Percentiles rank a stretch among this genome's conserved stretches.
These are phyloP conservation scores for Usnea hakonensis DNA, from an alignment of 495 filamentous ascomycete genomes.

Conservation along the genomic window DNA sequence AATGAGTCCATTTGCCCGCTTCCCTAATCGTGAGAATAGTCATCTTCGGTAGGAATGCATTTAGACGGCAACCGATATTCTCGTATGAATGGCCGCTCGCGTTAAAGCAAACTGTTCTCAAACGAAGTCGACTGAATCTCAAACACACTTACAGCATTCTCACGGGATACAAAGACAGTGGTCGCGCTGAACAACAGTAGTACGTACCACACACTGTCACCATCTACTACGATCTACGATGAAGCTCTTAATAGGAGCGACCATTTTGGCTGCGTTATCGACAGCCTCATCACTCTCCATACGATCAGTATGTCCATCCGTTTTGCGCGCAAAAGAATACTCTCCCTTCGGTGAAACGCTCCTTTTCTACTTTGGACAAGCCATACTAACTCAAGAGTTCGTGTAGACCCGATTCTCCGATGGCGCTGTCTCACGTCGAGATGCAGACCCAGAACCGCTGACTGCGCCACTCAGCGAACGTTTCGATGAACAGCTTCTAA, in stretches of 20 bases:
- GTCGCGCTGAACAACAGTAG: background rate
- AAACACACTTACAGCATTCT: background rate
- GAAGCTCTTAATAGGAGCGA: slow-evolving; percentile 9
- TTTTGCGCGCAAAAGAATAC: too few species aligned
- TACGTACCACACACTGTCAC: too few species aligned
- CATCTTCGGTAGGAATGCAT: background rate
- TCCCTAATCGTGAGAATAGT: background rate
- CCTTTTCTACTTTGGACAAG: too few species aligned
- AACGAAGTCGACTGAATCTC: background rate
- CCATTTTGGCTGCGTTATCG: slow-evolving; percentile 9
- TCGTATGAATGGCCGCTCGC: background rate
- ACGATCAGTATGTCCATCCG: too few species aligned
- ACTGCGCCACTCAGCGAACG: slow-evolving; percentile 9
- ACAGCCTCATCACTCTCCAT: slow-evolving; percentile 18
- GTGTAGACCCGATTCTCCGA: background rate
- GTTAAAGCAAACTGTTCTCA: background rate
- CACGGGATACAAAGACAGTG: background rate
- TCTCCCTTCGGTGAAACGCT: too few species aligned
- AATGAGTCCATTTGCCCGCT: background rate
- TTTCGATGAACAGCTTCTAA: slow-evolving; percentile 16
- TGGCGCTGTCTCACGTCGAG: slow-evolving; percentile 12
- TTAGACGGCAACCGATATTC: background rate
- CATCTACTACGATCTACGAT: slow-evolving; percentile 3
- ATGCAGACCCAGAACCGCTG: slow-evolving; percentile 19
- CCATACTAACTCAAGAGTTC: too few species aligned